Percentiles rank a stretch among this genome's conserved stretches.
Conservation (phyloP, 345 rosid species). For the Pugionium dolabratum region DNA sequence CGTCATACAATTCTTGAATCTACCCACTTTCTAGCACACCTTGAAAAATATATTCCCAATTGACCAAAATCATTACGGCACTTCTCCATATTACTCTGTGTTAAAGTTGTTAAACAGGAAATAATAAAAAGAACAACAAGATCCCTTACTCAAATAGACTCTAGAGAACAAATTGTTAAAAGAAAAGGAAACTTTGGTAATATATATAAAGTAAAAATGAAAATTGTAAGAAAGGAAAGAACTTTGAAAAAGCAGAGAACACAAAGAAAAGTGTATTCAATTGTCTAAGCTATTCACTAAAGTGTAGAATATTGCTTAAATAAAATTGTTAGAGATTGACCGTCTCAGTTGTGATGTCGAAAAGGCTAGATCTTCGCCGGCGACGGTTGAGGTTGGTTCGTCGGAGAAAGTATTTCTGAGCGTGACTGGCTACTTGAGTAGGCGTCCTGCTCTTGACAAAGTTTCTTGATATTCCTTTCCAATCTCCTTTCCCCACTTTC, state of each 20-base stretch:
- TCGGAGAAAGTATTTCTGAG: slow-evolving; percentile 93
- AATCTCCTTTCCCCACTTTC: slow-evolving; percentile 91
- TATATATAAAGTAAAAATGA: not conserved
- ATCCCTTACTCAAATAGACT: not conserved
- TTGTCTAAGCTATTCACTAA: slow-evolving; percentile 6
- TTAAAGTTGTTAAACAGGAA: slow-evolving; percentile 4
- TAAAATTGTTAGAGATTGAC: slow-evolving; percentile 34
- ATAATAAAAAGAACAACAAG: slow-evolving; percentile 14
- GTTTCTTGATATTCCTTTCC: slow-evolving; percentile 95
- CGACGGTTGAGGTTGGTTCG: slow-evolving; percentile 82
- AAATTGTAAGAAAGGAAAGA: slow-evolving; percentile 18
- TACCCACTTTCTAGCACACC: slow-evolving; percentile 6
- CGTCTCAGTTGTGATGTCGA: slow-evolving; percentile 88
- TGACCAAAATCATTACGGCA: not conserved
- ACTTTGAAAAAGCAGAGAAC: slow-evolving; percentile 29
- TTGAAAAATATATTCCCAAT: slow-evolving; percentile 17
- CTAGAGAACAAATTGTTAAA: slow-evolving; percentile 3
- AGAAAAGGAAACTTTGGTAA: slow-evolving; percentile 1
- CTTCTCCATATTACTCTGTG: not conserved
- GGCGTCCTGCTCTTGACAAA: slow-evolving; percentile 92
- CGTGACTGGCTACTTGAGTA: slow-evolving; percentile 98
- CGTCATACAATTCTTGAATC: not conserved
- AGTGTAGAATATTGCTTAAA: not conserved
- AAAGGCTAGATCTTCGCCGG: slow-evolving; percentile 92
- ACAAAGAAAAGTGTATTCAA: not conserved